phyloP scores from a whole-genome alignment of 805 yeast species.

The Lipomyces anomalus region DNA sequence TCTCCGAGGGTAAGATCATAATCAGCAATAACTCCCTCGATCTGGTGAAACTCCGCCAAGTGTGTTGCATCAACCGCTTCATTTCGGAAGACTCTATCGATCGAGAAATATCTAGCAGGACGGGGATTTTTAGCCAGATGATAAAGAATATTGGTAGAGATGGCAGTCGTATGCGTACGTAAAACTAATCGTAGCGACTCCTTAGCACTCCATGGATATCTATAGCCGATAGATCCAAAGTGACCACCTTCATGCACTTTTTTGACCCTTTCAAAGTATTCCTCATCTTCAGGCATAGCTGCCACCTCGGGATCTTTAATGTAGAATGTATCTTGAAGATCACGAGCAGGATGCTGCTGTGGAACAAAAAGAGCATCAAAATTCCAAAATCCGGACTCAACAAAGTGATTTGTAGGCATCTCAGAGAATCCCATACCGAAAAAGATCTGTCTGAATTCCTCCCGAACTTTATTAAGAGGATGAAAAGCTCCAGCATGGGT shows the following conservation, averaged over 20 bases:
- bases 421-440: constrained; percentile 97
- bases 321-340: constrained; percentile 96
- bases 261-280: constrained; percentile 71
- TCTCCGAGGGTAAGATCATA: constrained; percentile 92
- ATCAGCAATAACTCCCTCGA: constrained; percentile 98
- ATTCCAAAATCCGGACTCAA: constrained; percentile 98
- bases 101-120: constrained; percentile 87
- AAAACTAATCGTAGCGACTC: constrained; percentile 88
- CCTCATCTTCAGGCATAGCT: constrained; percentile 72
- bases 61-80: constrained; percentile 99
- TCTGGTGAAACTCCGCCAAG: constrained; percentile 98
- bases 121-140: constrained; percentile 56
- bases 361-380: constrained; percentile 95
- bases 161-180: constrained; percentile 97
- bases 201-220: constrained; percentile 93
- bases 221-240: constrained; percentile 93
- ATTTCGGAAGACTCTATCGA: constrained; percentile 97
- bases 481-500: constrained; percentile 91
- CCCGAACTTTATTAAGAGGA: constrained; percentile 93
- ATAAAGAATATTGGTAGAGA: constrained; percentile 82
- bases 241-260: constrained; percentile 85
- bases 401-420: constrained; percentile 98
- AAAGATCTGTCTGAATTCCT: constrained; percentile 96
- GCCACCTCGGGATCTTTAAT: constrained; percentile 86
- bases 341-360: constrained; percentile 99